Evolutionary conservation across 768 basidiomycete genomes (phyloP), one percentile per base, ranked within the genome.

Genomic region (Kwoniella sp.): DNA sequence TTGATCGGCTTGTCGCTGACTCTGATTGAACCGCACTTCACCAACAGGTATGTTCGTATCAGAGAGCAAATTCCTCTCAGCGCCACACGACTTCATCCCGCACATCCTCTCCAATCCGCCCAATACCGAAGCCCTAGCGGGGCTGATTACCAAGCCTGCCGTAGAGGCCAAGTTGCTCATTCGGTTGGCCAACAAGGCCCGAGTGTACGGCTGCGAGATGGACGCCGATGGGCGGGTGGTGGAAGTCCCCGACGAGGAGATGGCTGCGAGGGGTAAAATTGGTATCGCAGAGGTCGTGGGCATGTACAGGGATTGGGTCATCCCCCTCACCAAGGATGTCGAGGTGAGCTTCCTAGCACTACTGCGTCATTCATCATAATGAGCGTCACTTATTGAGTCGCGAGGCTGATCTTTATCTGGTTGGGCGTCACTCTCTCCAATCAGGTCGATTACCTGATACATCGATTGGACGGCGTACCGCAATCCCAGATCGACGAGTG

Each of bases 391-490:
- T 25, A 29, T 28, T 54, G 34, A 37, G 13, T 7, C 13, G 7
- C 7, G 34, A 13, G 13, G 5, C 48, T 8, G 7, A 25, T 54
- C 28, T 29, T 25, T 37, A 11, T 22, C 55, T 45, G 25, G 17
- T 20, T 17, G 7, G 34, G 13, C 34, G n/a, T n/a, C n/a, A n/a
- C n/a, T n/a, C 38, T 20, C 38, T 41, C 38, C 38, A n/a, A n/a
- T n/a, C 15, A 97, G 94, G 91, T 98, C 41, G 93, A 97, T 57
- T 99, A 99, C 81, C 86, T 99, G n/a, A 82, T 98, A 8, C 87
- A 87, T 67, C 86, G 96, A 60, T 83, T 99, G 59, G 90, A 96
- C 45, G 95, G 92, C 0, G 81, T 98, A 54, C 86, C 91, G 0
- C 82, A 90, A 68, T 86, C 87, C 53, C 89, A 96, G 66, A 88